Percentiles rank a stretch among this genome's conserved stretches.
Evolutionary conservation across 1,284 basidiomycete genomes (phyloP).

Genomic region (Cerioporus squamosus): DNA sequence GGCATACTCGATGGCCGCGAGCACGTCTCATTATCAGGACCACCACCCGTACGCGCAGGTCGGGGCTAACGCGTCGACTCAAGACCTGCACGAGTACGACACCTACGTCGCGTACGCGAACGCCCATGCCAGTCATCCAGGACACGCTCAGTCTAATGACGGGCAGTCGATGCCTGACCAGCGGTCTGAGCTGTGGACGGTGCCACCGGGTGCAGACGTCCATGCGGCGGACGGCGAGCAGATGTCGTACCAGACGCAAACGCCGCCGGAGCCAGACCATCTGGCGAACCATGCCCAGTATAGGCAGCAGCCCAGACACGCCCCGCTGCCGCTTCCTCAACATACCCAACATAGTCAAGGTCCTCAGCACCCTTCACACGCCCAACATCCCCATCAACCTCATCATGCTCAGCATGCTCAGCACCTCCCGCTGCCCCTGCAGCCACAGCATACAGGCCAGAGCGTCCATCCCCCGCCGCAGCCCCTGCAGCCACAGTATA

Average conservation of each 20-base stretch:
- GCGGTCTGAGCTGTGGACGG: conserved; percentile 20
- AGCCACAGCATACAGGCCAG: no score
- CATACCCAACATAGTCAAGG: neutral
- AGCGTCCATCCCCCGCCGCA: neutral
- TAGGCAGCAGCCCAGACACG: neutral
- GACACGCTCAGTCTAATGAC: neutral
- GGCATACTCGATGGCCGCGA: conserved; percentile 6
- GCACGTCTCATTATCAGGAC: conserved; percentile 2
- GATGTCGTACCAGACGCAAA: neutral
- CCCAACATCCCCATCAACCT: no score
- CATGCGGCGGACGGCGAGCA: neutral
- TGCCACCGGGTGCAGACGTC: conserved; percentile 3
- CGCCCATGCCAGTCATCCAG: no score
- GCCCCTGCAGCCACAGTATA: neutral
- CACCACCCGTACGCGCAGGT: conserved; percentile 7
- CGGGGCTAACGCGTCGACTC: neutral
- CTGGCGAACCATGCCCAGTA: neutral
- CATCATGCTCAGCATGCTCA: neutral
- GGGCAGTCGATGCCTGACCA: conserved; percentile 11
- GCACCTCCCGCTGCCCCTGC: neutral
- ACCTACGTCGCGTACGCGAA: conserved; percentile 1
- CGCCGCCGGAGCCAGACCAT: neutral
- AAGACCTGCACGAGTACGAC: neutral
- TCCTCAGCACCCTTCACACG: no score
- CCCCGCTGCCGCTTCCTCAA: neutral